phyloP scores from a whole-genome alignment of 2,329 filamentous ascomycete species.

The Phyllosticta citrichinensis region DNA sequence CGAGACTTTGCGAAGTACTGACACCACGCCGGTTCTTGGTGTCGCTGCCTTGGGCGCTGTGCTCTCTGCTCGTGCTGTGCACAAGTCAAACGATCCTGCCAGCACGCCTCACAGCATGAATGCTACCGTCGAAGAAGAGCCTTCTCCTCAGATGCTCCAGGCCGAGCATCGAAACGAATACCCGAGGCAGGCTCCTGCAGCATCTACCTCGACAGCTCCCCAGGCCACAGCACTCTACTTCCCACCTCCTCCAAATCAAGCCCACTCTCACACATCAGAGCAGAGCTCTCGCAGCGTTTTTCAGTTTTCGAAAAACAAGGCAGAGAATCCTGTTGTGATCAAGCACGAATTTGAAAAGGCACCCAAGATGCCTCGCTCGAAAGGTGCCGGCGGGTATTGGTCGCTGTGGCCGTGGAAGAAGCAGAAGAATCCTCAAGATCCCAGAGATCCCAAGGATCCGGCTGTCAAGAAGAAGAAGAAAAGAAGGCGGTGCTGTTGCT shows the following conservation, averaged over 20 bases:
- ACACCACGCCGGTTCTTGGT: conserved; percentile 22
- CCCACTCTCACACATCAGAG: background rate
- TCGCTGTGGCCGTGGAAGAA: conserved; percentile 1
- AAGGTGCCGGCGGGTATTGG: conserved; percentile 9
- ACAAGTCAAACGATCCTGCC: conserved; percentile 2
- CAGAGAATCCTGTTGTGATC: background rate
- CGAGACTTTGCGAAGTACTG: conserved; percentile 12
- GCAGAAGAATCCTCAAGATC: background rate
- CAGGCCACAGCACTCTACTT: conserved; percentile 5
- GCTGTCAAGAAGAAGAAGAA: conserved; percentile 20
- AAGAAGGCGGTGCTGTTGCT: conserved; percentile 23
- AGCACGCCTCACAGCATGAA: conserved; percentile 10
- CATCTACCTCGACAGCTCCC: background rate
- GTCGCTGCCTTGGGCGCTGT: conserved; percentile 24
- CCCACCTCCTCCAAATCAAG: conserved; percentile 5
- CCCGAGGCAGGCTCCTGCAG: conserved; percentile 1
- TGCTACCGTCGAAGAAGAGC: conserved; percentile 1
- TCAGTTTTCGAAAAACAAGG: background rate
- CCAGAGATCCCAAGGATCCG: conserved; percentile 16
- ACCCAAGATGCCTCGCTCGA: conserved; percentile 1
- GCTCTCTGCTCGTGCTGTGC: conserved; percentile 19
- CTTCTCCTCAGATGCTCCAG: background rate
- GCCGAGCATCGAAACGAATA: background rate
- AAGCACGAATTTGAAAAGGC: background rate
- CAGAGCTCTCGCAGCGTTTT: background rate